These are phyloP conservation scores for Bothriochloa decipiens DNA, from an alignment of 176 grass and related monocot genomes.

Conservation along the genomic window DNA sequence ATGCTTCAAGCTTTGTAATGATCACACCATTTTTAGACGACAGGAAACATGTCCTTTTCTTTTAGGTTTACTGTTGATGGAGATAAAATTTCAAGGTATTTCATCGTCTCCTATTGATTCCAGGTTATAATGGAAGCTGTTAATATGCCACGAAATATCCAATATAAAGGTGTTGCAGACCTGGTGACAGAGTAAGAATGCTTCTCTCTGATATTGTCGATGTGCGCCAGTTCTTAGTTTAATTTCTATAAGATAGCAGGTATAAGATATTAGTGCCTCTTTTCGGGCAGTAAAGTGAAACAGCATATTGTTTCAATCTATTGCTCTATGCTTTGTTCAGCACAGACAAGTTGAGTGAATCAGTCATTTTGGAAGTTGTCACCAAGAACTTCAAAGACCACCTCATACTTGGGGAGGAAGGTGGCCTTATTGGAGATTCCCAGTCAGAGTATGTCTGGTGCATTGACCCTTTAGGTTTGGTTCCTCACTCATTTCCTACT, in stretches of 20 bases:
- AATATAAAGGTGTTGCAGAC: slow-evolving; percentile 87
- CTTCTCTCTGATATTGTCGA: slow-evolving; percentile 12
- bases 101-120: slow-evolving; percentile 2
- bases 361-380: slow-evolving; percentile 87
- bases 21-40: not conserved
- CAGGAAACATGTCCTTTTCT: slow-evolving; percentile 12
- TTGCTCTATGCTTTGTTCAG: slow-evolving; percentile 58
- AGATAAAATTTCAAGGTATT: slow-evolving; percentile 7
- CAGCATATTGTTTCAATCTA: slow-evolving; percentile 20
- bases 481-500: slow-evolving; percentile 34
- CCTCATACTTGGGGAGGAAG: slow-evolving; percentile 99
- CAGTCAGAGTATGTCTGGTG: slow-evolving; percentile 96
- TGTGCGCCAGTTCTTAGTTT: not conserved
- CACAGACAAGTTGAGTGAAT: slow-evolving; percentile 92
- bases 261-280: not conserved
- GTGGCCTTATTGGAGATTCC: slow-evolving; percentile 88
- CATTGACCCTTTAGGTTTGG: slow-evolving; percentile 95
- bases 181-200: slow-evolving; percentile 94
- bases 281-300: slow-evolving; percentile 9
- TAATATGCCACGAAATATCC: slow-evolving; percentile 88
- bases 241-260: not conserved
- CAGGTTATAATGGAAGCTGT: slow-evolving; percentile 98
- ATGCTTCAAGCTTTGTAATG: slow-evolving; percentile 3
- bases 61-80: not conserved
- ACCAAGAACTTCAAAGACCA: slow-evolving; percentile 85